A percentile compares a stretch with the other conserved stretches of the same genome.
Conservation (phyloP, 2,329 filamentous ascomycete species). For the Aspergillus ustus region DNA sequence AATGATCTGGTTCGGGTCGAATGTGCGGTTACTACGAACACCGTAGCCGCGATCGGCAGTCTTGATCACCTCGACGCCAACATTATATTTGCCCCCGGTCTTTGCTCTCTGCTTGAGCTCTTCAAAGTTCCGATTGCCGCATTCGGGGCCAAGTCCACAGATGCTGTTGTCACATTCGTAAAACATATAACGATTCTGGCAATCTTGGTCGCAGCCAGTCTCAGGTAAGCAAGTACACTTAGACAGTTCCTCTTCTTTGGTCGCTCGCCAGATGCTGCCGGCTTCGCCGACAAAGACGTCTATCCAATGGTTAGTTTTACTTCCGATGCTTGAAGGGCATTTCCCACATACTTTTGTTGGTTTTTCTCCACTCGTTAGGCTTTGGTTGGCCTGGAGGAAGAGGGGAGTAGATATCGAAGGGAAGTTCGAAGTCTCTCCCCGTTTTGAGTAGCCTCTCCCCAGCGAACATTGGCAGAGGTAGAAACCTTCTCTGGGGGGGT, state of each 20-base stretch:
- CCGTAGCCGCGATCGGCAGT: conserved; percentile 87
- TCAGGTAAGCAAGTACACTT: conserved; percentile 78
- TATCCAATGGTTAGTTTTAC: conserved; percentile 48
- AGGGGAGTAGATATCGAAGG: conserved; percentile 87
- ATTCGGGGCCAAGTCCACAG: conserved; percentile 78
- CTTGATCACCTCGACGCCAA: conserved; percentile 94
- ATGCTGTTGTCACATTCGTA: conserved; percentile 95
- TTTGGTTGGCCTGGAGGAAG: conserved; percentile 85
- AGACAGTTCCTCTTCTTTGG: conserved; percentile 73
- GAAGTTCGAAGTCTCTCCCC: conserved; percentile 83
- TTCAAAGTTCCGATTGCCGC: conserved; percentile 86
- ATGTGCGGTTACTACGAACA: conserved; percentile 86
- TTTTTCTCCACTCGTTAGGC: conserved; percentile 89
- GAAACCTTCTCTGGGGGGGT: conserved; percentile 46
- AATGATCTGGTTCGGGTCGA: conserved; percentile 89
- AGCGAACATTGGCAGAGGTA: conserved; percentile 80
- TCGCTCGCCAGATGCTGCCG: conserved; percentile 78
- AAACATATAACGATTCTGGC: conserved; percentile 94
- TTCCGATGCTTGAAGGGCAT: background rate
- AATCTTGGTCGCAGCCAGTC: conserved; percentile 83
- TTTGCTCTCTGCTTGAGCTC: conserved; percentile 75
- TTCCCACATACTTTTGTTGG: conserved; percentile 76
- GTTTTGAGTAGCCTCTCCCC: conserved; percentile 72
- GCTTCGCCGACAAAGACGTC: conserved; percentile 91
- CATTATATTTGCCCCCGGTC: conserved; percentile 81